These are phyloP conservation scores for Zygotorulaspora florentina DNA, from an alignment of 805 yeast species.

Conservation along the genomic window DNA sequence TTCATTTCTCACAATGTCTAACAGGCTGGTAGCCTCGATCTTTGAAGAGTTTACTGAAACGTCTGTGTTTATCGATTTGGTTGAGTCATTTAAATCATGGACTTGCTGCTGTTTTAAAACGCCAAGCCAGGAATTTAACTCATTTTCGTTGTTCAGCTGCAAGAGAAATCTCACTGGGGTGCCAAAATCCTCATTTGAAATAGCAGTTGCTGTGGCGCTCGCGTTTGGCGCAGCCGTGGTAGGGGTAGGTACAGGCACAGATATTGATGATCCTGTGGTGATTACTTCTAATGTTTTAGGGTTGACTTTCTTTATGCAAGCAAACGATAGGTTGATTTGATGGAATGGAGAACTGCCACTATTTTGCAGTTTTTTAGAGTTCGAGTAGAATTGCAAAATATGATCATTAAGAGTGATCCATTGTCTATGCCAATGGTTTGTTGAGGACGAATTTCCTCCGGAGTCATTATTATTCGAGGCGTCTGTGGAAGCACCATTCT, in stretches of 20 bases:
- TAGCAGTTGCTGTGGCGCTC: conserved; percentile 2
- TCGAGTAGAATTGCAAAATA: conserved; percentile 62
- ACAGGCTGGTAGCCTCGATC: conserved; percentile 3
- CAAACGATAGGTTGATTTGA: conserved; percentile 56
- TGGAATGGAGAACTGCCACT: conserved; percentile 36
- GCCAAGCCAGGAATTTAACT: conserved; percentile 51
- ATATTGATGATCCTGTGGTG: conserved; percentile 45
- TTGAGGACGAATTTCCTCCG: background rate
- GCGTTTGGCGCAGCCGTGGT: conserved; percentile 6
- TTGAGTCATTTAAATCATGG: conserved; percentile 3
- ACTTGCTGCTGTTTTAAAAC: conserved; percentile 5
- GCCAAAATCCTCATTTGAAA: conserved; percentile 4
- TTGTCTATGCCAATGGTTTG: conserved; percentile 75
- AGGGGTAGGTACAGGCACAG: conserved; percentile 31
- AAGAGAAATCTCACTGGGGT: conserved; percentile 38
- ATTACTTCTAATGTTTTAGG: conserved; percentile 57
- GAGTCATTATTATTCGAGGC: background rate
- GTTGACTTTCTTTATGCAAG: conserved; percentile 47
- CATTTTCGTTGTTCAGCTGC: conserved; percentile 69
- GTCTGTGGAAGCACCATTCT: background rate
- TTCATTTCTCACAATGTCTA: conserved; percentile 27
- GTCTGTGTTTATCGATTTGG: conserved; percentile 1
- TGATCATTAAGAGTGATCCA: conserved; percentile 79
- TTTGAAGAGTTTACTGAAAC: background rate
- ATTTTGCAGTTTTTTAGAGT: conserved; percentile 56